A percentile compares a stretch with the other conserved stretches of the same genome.
phyloP scores from a whole-genome alignment of 768 basidiomycete species.

The Holtermannia corniformis region DNA sequence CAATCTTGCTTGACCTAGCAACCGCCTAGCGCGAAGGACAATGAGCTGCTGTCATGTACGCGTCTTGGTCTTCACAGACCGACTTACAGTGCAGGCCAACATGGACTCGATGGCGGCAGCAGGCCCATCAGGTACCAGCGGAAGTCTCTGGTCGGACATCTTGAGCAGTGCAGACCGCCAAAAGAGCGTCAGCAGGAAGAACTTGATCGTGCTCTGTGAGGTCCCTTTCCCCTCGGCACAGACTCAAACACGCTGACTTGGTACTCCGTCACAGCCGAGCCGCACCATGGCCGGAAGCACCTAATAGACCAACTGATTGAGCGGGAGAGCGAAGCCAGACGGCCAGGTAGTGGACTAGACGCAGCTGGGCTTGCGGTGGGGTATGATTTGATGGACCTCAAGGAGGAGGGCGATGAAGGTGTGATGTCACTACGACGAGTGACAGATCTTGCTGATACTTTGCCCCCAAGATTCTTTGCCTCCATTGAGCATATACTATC shows the following conservation, averaged over 20 bases:
- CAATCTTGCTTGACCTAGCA: too few relatives aligned
- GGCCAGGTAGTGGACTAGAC: slow-evolving; percentile 1
- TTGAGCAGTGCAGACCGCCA: slow-evolving; percentile 70
- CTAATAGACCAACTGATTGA: slow-evolving; percentile 41
- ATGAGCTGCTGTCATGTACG: too few relatives aligned
- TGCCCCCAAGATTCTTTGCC: slow-evolving; percentile 63
- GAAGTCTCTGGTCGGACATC: slow-evolving; percentile 87
- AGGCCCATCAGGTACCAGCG: slow-evolving; percentile 17
- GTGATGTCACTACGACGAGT: neutral
- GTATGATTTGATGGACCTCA: slow-evolving; percentile 82
- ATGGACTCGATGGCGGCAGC: neutral
- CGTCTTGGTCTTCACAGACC: too few relatives aligned
- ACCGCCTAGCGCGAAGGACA: too few relatives aligned
- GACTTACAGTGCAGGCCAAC: too few relatives aligned
- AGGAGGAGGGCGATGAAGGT: slow-evolving; percentile 94
- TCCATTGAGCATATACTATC: slow-evolving; percentile 80
- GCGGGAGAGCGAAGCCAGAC: slow-evolving; percentile 47
- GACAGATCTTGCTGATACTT: neutral
- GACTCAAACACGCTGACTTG: neutral
- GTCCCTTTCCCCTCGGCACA: slow-evolving; percentile 5
- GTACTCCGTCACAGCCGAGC: slow-evolving; percentile 10
- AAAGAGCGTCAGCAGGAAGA: slow-evolving; percentile 67
- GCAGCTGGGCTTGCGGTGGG: slow-evolving; percentile 73
- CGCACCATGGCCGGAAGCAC: slow-evolving; percentile 19
- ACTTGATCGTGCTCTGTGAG: slow-evolving; percentile 66